Evolutionary conservation across 768 basidiomycete species (phyloP).

Genomic region (Phylloporus sp.): DNA sequence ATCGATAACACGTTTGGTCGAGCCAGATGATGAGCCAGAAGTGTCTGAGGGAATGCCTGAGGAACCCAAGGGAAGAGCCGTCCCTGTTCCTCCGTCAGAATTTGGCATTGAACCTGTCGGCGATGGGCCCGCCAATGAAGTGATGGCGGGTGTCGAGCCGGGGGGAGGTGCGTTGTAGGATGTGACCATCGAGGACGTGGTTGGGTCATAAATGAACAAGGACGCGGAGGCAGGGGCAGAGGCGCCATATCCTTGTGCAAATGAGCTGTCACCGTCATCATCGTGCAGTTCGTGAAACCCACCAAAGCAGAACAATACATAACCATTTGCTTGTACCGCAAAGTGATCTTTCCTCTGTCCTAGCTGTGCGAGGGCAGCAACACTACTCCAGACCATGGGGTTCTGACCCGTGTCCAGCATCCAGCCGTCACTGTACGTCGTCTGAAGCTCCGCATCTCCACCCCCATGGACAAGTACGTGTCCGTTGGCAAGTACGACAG

Average conservation of each 20-base stretch:
- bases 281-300: constrained; percentile 24
- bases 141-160: constrained; percentile 26
- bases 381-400: constrained; percentile 57
- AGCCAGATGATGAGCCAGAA: constrained; percentile 11
- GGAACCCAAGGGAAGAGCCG: constrained; percentile 7
- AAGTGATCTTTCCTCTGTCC: constrained; percentile 72
- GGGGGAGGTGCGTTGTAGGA: constrained; percentile 37
- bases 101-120: constrained; percentile 25
- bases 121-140: constrained; percentile 35
- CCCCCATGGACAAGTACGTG: constrained; percentile 79
- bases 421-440: constrained; percentile 65
- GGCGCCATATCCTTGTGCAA: constrained; percentile 27
- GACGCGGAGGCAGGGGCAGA: constrained; percentile 43
- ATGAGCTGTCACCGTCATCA: constrained; percentile 1
- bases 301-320: constrained; percentile 80
- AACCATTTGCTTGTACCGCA: constrained; percentile 54
- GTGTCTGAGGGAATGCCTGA: constrained; percentile 15
- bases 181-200: constrained; percentile 37
- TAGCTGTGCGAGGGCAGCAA: constrained; percentile 50
- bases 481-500: constrained; percentile 45
- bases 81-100: constrained; percentile 6
- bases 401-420: constrained; percentile 54
- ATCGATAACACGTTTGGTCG: constrained; percentile 33
- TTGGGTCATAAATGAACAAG: constrained; percentile 50
- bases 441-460: constrained; percentile 52